Percentiles rank a stretch among this genome's conserved stretches.
These are phyloP conservation scores for Eucalyptus leucophloia DNA, from an alignment of 345 rosid species.

Conservation along the genomic window DNA sequence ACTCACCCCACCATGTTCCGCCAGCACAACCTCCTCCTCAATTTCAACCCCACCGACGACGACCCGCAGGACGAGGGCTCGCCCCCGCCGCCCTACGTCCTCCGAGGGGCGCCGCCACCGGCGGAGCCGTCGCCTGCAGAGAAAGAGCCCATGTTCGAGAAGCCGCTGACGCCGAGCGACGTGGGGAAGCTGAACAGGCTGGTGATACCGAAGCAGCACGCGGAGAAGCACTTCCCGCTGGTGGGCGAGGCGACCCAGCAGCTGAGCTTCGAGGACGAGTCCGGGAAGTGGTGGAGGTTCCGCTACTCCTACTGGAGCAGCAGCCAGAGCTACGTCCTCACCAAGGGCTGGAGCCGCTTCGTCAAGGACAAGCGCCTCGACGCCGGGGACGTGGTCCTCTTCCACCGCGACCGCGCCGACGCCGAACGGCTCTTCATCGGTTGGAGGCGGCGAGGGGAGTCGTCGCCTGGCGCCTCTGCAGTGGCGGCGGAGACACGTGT, in stretches of 20 bases:
- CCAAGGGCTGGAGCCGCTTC: conserved; percentile 90
- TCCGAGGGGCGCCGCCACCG: neutral
- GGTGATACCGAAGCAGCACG: conserved; percentile 86
- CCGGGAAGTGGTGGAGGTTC: conserved; percentile 75
- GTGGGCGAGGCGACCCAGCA: neutral
- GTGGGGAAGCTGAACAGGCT: conserved; percentile 89
- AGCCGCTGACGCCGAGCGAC: conserved; percentile 80
- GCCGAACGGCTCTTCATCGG: conserved; percentile 55
- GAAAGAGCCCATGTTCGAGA: conserved; percentile 57
- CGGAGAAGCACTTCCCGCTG: conserved; percentile 74
- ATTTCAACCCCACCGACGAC: neutral
- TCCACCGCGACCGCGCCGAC: conserved; percentile 45
- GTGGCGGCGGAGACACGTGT: neutral
- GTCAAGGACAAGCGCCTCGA: conserved; percentile 80
- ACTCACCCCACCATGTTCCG: neutral
- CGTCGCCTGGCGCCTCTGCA: neutral
- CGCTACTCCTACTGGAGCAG: conserved; percentile 87
- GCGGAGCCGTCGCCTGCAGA: neutral
- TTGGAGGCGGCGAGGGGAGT: conserved; percentile 36
- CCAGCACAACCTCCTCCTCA: neutral
- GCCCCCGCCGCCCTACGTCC: neutral
- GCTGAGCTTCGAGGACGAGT: conserved; percentile 80
- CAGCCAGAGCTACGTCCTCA: conserved; percentile 83
- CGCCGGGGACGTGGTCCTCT: conserved; percentile 67
- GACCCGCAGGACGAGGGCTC: conserved; percentile 4